phyloP scores from a whole-genome alignment of 169 alveolate genomes.

The Fabrea salina region DNA sequence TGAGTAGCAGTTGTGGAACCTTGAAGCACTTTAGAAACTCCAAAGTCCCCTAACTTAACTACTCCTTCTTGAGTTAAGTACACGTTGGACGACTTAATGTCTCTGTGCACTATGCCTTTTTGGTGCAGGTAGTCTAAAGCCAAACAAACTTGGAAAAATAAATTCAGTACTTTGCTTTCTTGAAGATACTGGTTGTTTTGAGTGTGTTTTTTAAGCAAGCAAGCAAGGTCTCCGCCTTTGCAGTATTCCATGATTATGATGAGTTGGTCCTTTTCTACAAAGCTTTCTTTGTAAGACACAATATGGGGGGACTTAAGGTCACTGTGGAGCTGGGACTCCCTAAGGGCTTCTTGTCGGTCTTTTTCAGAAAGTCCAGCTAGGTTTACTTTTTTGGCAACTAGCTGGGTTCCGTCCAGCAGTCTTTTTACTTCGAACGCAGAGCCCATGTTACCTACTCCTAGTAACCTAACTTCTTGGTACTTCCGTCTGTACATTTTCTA shows the following conservation, averaged over 20 bases:
- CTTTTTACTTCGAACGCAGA: too few relatives aligned
- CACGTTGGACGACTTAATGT: conserved; percentile 89
- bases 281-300: conserved; percentile 36
- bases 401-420: too few relatives aligned
- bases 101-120: conserved; percentile 89
- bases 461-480: too few relatives aligned
- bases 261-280: conserved; percentile 54
- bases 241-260: conserved; percentile 91
- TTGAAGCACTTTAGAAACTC: conserved; percentile 88
- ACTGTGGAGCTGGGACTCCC: conserved; percentile 37
- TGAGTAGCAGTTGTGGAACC: conserved; percentile 71
- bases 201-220: background rate
- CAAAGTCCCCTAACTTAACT: conserved; percentile 92
- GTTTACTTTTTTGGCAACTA: conserved; percentile 23
- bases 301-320: conserved; percentile 44
- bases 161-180: conserved; percentile 72
- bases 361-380: background rate
- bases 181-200: conserved; percentile 45
- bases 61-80: conserved; percentile 59
- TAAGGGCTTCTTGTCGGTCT: background rate
- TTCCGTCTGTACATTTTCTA: too few relatives aligned
- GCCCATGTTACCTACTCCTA: too few relatives aligned
- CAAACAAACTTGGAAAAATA: conserved; percentile 81
- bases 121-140: conserved; percentile 89
- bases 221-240: conserved; percentile 89